Percentiles rank a stretch among this genome's conserved stretches.
Conservation (phyloP, 108 stramenopile genomes). For the Cylindrotheca closterium region DNA sequence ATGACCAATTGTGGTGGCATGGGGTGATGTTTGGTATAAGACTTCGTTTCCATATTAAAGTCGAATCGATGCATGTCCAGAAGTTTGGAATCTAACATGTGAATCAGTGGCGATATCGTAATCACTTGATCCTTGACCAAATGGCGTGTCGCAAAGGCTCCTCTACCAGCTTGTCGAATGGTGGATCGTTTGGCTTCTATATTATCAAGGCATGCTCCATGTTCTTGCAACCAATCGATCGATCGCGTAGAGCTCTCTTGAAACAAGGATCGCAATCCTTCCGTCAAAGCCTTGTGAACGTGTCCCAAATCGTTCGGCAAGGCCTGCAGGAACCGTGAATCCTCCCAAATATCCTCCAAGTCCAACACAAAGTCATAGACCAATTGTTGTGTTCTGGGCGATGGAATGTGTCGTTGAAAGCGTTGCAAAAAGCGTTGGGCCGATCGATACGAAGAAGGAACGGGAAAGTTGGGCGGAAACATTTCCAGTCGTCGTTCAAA, state of each 20-base stretch:
- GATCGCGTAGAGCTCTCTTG: conserved; percentile 31
- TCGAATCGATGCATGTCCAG: conserved; percentile 39
- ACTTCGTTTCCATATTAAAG: conserved; percentile 15
- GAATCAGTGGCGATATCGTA: conserved; percentile 56
- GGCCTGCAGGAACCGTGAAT: conserved; percentile 7
- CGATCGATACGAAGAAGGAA: neutral
- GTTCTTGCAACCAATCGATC: conserved; percentile 43
- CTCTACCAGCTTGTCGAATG: conserved; percentile 57
- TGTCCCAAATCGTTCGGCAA: conserved; percentile 6
- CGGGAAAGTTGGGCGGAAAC: conserved; percentile 10
- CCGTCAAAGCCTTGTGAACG: neutral
- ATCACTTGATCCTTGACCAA: conserved; percentile 44
- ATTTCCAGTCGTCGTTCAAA: conserved; percentile 33
- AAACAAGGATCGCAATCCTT: conserved; percentile 5
- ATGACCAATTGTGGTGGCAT: conserved; percentile 49
- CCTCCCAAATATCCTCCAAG: conserved; percentile 12
- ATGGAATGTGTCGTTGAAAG: neutral
- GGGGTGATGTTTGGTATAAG: conserved; percentile 27
- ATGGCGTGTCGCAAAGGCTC: conserved; percentile 66
- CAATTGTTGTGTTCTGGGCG: neutral
- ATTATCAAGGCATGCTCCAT: conserved; percentile 56
- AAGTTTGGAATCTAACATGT: conserved; percentile 37
- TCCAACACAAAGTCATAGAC: conserved; percentile 6
- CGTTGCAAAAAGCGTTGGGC: conserved; percentile 3
- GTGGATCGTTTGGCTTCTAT: conserved; percentile 39